Conservation (phyloP, 768 basidiomycete species). For the Pleurotus djamor region DNA sequence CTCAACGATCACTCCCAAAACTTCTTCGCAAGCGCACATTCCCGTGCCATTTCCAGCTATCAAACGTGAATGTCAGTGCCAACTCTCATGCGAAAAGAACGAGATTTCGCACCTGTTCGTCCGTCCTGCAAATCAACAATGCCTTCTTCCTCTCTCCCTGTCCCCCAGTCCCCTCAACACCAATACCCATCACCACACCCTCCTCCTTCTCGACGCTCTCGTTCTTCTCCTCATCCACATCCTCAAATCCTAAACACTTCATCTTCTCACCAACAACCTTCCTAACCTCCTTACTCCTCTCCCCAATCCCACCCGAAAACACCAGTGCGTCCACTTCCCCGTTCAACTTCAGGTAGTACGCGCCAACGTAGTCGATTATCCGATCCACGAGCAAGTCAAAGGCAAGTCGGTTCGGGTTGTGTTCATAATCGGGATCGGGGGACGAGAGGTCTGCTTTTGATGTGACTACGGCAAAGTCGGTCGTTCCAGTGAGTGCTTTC, state of each 20-base stretch:
- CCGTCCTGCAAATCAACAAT: constrained; percentile 63
- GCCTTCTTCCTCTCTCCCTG: constrained; percentile 22
- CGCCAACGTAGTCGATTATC: constrained; percentile 67
- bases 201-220: constrained; percentile 26
- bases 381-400: constrained; percentile 82
- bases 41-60: constrained; percentile 39
- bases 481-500: constrained; percentile 75
- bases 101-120: constrained; percentile 46
- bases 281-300: constrained; percentile 63
- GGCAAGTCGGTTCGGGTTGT: constrained; percentile 52
- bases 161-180: constrained; percentile 17
- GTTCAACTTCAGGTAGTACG: constrained; percentile 72
- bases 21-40: constrained; percentile 26
- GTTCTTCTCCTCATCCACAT: constrained; percentile 49
- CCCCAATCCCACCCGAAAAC: constrained; percentile 89
- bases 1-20: constrained; percentile 14
- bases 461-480: constrained; percentile 76
- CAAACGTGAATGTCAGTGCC: neutral
- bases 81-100: neutral
- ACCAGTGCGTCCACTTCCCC: constrained; percentile 75
- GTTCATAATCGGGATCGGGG: constrained; percentile 9
- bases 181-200: constrained; percentile 48
- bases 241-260: constrained; percentile 58
- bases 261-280: constrained; percentile 51
- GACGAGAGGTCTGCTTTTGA: constrained; percentile 30